A percentile compares a stretch with the other conserved stretches of the same genome.
phyloP scores from a whole-genome alignment of 1,284 basidiomycete species.

The Ganoderma lucidum region DNA sequence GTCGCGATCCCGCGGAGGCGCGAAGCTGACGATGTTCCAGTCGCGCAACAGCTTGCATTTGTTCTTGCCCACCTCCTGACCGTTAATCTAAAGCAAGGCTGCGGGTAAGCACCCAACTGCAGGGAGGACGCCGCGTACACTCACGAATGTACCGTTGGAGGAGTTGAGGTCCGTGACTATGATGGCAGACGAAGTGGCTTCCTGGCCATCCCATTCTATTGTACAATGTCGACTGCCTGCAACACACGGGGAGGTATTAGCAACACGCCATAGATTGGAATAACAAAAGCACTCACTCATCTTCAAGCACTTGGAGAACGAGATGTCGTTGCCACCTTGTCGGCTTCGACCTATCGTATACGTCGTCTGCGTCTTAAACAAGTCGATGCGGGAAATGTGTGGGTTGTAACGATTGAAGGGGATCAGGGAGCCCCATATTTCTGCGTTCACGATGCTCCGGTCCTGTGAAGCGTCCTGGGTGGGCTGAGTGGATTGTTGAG shows the following conservation, averaged over 20 bases:
- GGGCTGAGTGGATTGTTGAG: constrained; percentile 10
- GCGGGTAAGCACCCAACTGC: neutral
- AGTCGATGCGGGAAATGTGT: constrained; percentile 59
- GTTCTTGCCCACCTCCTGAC: constrained; percentile 62
- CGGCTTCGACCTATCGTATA: constrained; percentile 63
- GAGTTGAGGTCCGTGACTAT: constrained; percentile 71
- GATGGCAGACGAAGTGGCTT: constrained; percentile 59
- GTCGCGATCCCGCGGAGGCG: constrained; percentile 46
- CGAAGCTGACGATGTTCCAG: constrained; percentile 84
- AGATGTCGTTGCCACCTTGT: constrained; percentile 52
- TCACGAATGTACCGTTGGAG: constrained; percentile 86
- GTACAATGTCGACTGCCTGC: constrained; percentile 72
- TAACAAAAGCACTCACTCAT: constrained; percentile 48
- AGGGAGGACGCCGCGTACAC: constrained; percentile 40
- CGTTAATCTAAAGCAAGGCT: constrained; percentile 66
- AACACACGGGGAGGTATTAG: neutral
- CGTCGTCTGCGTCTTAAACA: constrained; percentile 56
- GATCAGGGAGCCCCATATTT: constrained; percentile 22
- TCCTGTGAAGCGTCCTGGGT: constrained; percentile 14
- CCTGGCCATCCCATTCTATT: constrained; percentile 71
- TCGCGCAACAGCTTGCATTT: constrained; percentile 68
- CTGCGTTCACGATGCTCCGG: neutral
- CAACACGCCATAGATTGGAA: neutral
- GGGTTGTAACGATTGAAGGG: constrained; percentile 54
- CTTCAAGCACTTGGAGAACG: constrained; percentile 37